These are phyloP conservation scores for Zea mays DNA, from an alignment of 176 grass and related monocot genomes.

Conservation along the genomic window DNA sequence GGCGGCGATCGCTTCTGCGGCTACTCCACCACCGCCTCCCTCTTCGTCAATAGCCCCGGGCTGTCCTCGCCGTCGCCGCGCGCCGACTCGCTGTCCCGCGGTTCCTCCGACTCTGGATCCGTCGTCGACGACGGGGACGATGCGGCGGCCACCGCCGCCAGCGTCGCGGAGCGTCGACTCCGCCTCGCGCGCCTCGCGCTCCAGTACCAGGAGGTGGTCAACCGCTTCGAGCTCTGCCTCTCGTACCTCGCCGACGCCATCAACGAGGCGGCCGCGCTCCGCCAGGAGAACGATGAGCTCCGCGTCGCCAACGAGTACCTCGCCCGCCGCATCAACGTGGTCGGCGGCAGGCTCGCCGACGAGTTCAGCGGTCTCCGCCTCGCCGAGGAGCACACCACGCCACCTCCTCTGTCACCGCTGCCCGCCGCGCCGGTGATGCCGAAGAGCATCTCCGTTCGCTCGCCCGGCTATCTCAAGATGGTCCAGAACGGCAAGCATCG, in stretches of 20 bases:
- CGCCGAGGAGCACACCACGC: constrained; percentile 11
- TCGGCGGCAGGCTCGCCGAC: constrained; percentile 35
- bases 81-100: constrained; percentile 49
- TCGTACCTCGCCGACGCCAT: constrained; percentile 67
- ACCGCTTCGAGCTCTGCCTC: constrained; percentile 70
- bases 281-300: constrained; percentile 61
- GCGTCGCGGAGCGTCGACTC: constrained; percentile 37
- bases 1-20: constrained; percentile 55
- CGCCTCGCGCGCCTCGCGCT: constrained; percentile 65
- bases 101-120: constrained; percentile 45
- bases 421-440: constrained; percentile 36
- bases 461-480: constrained; percentile 66
- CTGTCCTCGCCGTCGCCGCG: constrained; percentile 16
- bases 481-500: constrained; percentile 41
- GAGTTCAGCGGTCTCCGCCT: constrained; percentile 50
- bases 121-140: constrained; percentile 35
- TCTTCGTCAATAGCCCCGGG: constrained; percentile 20
- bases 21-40: constrained; percentile 26
- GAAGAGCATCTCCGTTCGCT: constrained; percentile 87
- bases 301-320: constrained; percentile 58
- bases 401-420: constrained; percentile 20
- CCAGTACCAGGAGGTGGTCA: constrained; percentile 65
- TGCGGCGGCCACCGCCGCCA: neutral
- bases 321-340: constrained; percentile 33
- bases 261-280: constrained; percentile 61